Conservation (phyloP, 169 alveolate genomes). For the Eimeria falciformis region DNA sequence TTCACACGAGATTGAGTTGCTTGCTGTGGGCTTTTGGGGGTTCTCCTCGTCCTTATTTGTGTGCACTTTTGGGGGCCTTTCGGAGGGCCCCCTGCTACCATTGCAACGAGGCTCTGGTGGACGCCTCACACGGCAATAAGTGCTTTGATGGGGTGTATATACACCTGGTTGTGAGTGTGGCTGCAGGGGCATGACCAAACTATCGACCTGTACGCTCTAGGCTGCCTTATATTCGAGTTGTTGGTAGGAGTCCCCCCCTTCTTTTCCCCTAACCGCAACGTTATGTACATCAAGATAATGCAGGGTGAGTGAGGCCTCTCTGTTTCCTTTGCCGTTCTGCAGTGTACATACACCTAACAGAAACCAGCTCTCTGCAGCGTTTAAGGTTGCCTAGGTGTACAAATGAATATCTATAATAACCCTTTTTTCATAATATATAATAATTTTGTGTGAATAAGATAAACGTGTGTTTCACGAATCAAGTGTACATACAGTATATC, state of each 20-base stretch:
- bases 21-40: too few species aligned
- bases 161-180: background rate
- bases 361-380: background rate
- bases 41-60: too few species aligned
- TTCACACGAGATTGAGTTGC: too few species aligned
- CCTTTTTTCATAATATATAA: background rate
- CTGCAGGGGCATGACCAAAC: slow-evolving; percentile 65
- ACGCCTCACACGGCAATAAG: too few species aligned
- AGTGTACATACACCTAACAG: background rate
- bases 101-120: too few species aligned
- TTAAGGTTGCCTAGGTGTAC: background rate
- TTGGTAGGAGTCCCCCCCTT: slow-evolving; percentile 97
- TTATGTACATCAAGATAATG: slow-evolving; percentile 48
- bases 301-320: background rate
- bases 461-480: background rate
- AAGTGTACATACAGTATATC: too few species aligned
- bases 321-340: background rate
- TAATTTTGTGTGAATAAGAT: background rate
- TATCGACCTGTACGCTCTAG: slow-evolving; percentile 82
- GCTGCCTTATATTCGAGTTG: slow-evolving; percentile 96
- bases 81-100: too few species aligned
- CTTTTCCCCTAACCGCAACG: slow-evolving; percentile 66
- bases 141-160: slow-evolving; percentile 5
- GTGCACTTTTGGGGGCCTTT: too few species aligned
- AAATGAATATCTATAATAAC: background rate